Evolutionary conservation across 2,329 filamentous ascomycete genomes (phyloP), one percentile per base, ranked within the genome.

Genomic region (Monosporascus cannonballus): DNA sequence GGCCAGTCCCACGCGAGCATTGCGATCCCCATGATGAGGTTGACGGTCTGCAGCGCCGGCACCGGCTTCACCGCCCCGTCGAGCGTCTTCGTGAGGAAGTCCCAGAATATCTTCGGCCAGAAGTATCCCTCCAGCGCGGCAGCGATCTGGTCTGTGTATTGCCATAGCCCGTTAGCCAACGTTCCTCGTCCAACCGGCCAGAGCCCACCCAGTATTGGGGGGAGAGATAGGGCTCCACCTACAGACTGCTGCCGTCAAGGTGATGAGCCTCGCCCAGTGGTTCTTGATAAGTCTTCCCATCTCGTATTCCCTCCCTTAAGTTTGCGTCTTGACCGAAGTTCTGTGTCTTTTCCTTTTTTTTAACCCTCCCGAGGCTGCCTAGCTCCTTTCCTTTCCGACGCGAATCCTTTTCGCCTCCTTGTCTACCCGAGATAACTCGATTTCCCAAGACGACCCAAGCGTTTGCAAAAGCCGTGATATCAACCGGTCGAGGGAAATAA

Each of bases 201-300:
- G 47, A 30, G 15, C n/a, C 14, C 9, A 34, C 30, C 30, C 9
- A 34, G 30, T 14, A 34, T 34, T 34, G 4, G 20, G 3, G 3
- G 22, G 14, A 36, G 18, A 46, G 48, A 51, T 9, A n/a, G 25
- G 37, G 39, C 48, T 49, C 30, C 51, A 69, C 75, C 36, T 71
- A 77, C 74, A 77, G 53, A 63, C 63, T 63, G 90, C 87, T 38
- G 94, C 90, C 27, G 89, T 90, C 69, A 99, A 77, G 72, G 96
- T 81, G 67, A 99, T 94, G 66, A 99, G 85, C 56, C 94, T 87
- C 62, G 91, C 94, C 90, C 90, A 96, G 78, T 99, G 94, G 77
- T 97, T 97, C 81, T 99, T 99, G 77, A 99, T 97, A 69, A 99
- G 85, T 74, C 87, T 94, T 72, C 94, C 94, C 94, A 99, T 99